Percentiles rank a stretch among this genome's conserved stretches.
Evolutionary conservation across 129 eudicot genomes (phyloP).

Genomic region (Sambucus nigra): DNA sequence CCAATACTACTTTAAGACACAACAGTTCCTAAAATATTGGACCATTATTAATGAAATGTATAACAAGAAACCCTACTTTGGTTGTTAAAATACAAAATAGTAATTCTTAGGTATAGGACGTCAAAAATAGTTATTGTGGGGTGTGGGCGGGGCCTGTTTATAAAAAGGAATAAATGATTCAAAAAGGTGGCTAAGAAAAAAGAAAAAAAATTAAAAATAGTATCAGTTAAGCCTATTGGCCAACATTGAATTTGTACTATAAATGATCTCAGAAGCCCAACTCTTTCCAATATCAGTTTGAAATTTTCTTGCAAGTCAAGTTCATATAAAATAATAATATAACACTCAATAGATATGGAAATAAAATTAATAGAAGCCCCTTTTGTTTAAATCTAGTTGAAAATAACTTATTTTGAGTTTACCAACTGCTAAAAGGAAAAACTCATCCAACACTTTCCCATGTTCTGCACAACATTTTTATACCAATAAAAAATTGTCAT

Average conservation of each 20-base stretch:
- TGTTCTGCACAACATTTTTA: slow-evolving; percentile 56
- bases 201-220: too few relatives aligned
- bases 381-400: not conserved
- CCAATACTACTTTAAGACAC: too few relatives aligned
- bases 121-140: too few relatives aligned
- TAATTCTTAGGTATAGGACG: too few relatives aligned
- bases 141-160: too few relatives aligned
- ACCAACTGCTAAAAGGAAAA: slow-evolving; percentile 93
- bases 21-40: too few relatives aligned
- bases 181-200: too few relatives aligned
- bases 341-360: not conserved
- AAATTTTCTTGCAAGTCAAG: slow-evolving; percentile 57
- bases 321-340: not conserved
- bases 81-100: too few relatives aligned
- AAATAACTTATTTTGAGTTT: slow-evolving; percentile 10
- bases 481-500: not conserved
- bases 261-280: slow-evolving; percentile 95
- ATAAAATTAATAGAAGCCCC: not conserved
- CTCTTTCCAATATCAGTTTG: slow-evolving; percentile 90
- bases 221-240: slow-evolving; percentile 29
- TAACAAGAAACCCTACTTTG: too few relatives aligned
- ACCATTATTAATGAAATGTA: too few relatives aligned
- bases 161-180: too few relatives aligned
- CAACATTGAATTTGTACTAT: slow-evolving; percentile 61
- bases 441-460: slow-evolving; percentile 80